A percentile compares a stretch with the other conserved stretches of the same genome.
These are phyloP conservation scores for Setomelanomma holmii DNA, from an alignment of 2,329 filamentous ascomycete genomes.

Conservation along the genomic window DNA sequence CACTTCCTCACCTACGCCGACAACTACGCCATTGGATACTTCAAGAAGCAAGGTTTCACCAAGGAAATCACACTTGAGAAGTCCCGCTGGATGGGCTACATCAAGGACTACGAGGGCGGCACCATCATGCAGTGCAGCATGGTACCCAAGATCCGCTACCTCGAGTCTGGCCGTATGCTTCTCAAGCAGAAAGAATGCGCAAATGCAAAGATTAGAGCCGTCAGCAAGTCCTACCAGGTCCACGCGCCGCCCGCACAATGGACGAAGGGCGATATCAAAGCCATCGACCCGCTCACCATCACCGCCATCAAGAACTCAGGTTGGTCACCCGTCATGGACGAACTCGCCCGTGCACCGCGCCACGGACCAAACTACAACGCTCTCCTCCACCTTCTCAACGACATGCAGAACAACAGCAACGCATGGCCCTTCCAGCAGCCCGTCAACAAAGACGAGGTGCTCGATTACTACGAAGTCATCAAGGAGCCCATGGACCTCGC, in stretches of 20 bases:
- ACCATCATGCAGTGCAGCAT: constrained; percentile 99
- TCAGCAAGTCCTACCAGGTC: constrained; percentile 85
- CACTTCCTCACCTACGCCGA: constrained; percentile 98
- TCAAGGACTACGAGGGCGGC: constrained; percentile 98
- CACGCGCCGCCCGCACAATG: constrained; percentile 87
- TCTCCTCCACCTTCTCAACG: constrained; percentile 88
- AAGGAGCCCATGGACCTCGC: constrained; percentile 95
- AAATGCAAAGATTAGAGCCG: constrained; percentile 91
- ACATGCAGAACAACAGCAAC: constrained; percentile 90
- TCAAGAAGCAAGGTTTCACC: constrained; percentile 98
- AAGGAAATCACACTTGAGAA: constrained; percentile 95
- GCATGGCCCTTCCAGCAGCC: constrained; percentile 95
- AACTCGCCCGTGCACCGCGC: constrained; percentile 89
- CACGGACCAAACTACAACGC: constrained; percentile 97
- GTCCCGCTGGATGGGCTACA: constrained; percentile 97
- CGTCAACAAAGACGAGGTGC: constrained; percentile 93
- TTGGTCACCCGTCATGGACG: constrained; percentile 98
- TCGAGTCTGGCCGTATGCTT: constrained; percentile 91
- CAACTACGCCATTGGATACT: constrained; percentile 98
- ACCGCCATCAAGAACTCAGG: constrained; percentile 87
- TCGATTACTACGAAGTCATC: constrained; percentile 99
- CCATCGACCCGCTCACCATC: constrained; percentile 85
- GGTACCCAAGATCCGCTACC: constrained; percentile 92
- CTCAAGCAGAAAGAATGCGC: constrained; percentile 97
- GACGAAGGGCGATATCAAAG: constrained; percentile 69